Conservation (phyloP, 2,329 filamentous ascomycete species). For the Epichloe coenophiala region DNA sequence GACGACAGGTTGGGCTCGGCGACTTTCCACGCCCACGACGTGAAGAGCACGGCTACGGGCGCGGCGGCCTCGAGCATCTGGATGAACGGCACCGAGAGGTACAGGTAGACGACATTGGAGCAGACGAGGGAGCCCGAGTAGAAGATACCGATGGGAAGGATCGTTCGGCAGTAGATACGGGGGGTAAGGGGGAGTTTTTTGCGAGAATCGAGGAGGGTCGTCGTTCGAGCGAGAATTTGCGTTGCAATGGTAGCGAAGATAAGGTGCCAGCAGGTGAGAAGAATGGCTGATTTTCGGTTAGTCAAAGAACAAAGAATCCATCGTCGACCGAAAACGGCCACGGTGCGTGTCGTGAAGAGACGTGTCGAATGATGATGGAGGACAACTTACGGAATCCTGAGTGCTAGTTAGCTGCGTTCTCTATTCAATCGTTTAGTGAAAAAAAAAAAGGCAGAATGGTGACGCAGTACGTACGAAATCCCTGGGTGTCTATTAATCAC, state of each 20-base stretch:
- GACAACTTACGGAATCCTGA: constrained; percentile 1
- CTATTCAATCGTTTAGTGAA: neutral
- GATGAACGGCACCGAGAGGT: constrained; percentile 54
- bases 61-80: constrained; percentile 60
- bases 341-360: neutral
- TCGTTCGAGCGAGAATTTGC: constrained; percentile 51
- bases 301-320: neutral
- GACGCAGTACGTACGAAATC: constrained; percentile 11
- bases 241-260: constrained; percentile 52
- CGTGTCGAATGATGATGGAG: neutral
- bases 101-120: constrained; percentile 54
- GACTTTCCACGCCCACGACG: constrained; percentile 46
- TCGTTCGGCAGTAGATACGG: constrained; percentile 46
- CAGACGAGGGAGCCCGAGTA: constrained; percentile 53
- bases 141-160: constrained; percentile 52
- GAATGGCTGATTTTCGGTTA: constrained; percentile 29
- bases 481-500: constrained; percentile 53
- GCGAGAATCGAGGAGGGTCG: constrained; percentile 47
- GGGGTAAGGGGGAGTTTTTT: constrained; percentile 48
- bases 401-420: neutral
- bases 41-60: constrained; percentile 52
- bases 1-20: constrained; percentile 31
- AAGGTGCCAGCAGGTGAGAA: constrained; percentile 57
- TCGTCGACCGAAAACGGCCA: neutral
- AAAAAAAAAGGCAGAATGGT: neutral